Evolutionary conservation across 208 protist species (phyloP), one percentile per base, ranked within the genome.

Genomic region (Wallacemonas rigidus): DNA sequence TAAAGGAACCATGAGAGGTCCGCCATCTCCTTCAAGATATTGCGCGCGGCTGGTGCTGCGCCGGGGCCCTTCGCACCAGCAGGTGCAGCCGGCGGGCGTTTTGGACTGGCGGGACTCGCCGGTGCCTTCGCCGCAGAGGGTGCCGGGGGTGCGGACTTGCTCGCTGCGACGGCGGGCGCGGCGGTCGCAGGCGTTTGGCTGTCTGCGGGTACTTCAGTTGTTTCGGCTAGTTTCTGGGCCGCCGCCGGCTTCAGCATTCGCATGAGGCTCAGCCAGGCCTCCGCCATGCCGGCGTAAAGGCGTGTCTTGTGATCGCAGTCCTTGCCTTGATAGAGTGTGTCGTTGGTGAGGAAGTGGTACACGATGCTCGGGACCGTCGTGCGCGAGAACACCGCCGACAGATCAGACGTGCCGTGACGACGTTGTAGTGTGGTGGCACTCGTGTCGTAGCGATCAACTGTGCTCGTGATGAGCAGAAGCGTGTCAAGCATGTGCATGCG

Each of bases 1-100:
- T 94, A 95, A 43, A 97, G 76, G 60, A 93, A 93, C 92, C 92
- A 95, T 45, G 86, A 87, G 3, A 96, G 67, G 38, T 92, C 83
- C 15, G 78, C 75, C 85, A 96, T 93, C 65, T 93, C 81, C 2
- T 76, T 65, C 45, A 86, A 70, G 11, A 94, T 71, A 70, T 85
- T 92, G 53, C 87, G 86, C 60, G 12, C 54, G 7, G 71, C 26
- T 26, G 35, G 6, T 63, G 53, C 56, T 69, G 35, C 17, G 55
- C 60, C 26, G 63, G 71, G 26, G 26, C 50, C 77, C 71, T 76
- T 83, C 17, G 64, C 60, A 65, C 14, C 53, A n/a, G 56, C 60
- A 2, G 40, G 41, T 36, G 60, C 41, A 15, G 8, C 15, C 39
- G 41, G 60, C 9, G 56, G 35, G 6, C 36, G 35, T 43, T 68